Evolutionary conservation across 2,329 filamentous ascomycete genomes (phyloP), one percentile per base, ranked within the genome.

Genomic region (Shiraia bambusicola): DNA sequence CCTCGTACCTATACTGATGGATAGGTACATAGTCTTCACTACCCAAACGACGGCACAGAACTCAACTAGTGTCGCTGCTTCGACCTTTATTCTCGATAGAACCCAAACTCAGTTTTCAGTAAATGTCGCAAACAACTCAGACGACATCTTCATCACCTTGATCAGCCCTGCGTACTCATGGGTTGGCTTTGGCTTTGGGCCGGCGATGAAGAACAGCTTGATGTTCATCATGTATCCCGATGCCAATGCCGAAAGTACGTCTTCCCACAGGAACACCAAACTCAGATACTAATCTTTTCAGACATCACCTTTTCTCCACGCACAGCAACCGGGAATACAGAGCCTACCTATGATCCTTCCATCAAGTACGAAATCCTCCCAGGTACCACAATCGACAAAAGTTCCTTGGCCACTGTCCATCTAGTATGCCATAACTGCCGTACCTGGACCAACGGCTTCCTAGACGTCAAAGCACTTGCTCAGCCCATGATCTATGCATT

Each of bases 221-320:
- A 75, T 75, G 64, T 61, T 76, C 28, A 56, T 75, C 30, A 63
- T 73, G 44, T 75, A 76, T 52, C 62, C 69, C 2, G 60, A 62
- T 27, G 52, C 54, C 3, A 45, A 60, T 9, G 63, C 63, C 25
- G 55, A 62, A 11, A 67, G 67, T 63, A 59, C 35, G 57, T 44
- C n/a, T 13, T 7, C 4, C 15, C n/a, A 9, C n/a, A 9, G 13
- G 12, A 11, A 30, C 11, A 10, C 24, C 15, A 28, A 22, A 22
- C 19, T 8, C 19, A 22, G 19, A 8, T n/a, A n/a, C 42, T 58
- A 40, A 57, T 32, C 27, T 4, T 14, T 9, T 19, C 42, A 65
- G 65, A 65, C 27, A 53, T 72, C 13, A 70, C 65, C 1, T 52
- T 72, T 10, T 69, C 63, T 32, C 62, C 69, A 1, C 66, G 71